Evolutionary conservation across 352 stramenopile species (phyloP).

Genomic region (Chrysophaeum taylorii): DNA sequence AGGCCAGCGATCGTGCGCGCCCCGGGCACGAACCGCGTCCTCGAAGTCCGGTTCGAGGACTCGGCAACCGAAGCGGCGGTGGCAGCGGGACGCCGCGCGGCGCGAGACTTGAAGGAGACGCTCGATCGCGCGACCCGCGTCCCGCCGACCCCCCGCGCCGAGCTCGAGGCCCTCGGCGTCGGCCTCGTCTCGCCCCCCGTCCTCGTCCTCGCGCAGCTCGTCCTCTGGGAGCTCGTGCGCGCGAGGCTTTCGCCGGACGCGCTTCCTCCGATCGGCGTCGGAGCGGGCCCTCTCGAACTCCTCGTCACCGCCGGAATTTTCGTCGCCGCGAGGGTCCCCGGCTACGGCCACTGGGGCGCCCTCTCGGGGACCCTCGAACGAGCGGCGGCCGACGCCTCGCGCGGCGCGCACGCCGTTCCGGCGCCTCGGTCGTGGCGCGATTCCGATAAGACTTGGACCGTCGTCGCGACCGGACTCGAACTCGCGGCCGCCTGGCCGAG

Average conservation of each 20-base stretch:
- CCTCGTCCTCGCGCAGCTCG: not conserved
- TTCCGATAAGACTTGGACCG: not conserved
- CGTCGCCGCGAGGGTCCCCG: no score
- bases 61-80: not conserved
- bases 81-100: not conserved
- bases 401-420: not conserved
- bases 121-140: not conserved
- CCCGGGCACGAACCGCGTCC: not conserved
- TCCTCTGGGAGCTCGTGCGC: not conserved
- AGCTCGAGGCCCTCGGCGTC: not conserved
- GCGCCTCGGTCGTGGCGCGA: not conserved
- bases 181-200: not conserved
- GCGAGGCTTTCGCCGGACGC: no score
- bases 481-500: not conserved
- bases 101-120: not conserved
- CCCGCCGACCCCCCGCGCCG: not conserved
- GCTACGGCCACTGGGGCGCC: no score
- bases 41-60: not conserved
- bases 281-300: no score
- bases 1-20: not conserved
- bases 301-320: no score
- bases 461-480: not conserved
- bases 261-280: no score
- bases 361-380: not conserved
- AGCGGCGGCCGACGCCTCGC: not conserved